A percentile compares a stretch with the other conserved stretches of the same genome.
Evolutionary conservation across 306 rosid genomes (phyloP).

Genomic region (Begonia loranthoides): DNA sequence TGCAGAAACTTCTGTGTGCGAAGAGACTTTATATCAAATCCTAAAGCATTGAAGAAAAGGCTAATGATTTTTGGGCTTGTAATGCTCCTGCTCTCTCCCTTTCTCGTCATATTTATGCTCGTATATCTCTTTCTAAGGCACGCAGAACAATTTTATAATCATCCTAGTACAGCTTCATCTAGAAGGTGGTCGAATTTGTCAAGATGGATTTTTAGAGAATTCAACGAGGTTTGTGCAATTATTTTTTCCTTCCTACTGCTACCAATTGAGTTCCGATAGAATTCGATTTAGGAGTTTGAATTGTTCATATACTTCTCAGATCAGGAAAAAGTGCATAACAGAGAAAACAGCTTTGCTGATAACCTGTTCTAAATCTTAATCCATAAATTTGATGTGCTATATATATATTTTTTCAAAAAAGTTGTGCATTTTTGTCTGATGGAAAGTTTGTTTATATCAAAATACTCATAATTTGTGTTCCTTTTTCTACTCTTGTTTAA

Average conservation of each 20-base stretch:
- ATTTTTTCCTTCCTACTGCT: not conserved
- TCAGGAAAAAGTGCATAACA: no score
- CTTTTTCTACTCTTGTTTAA: slow-evolving; percentile 6
- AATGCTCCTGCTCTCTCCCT: slow-evolving; percentile 92
- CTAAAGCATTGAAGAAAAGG: slow-evolving; percentile 65
- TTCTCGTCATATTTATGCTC: slow-evolving; percentile 93
- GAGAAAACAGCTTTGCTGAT: no score
- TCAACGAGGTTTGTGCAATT: slow-evolving; percentile 52
- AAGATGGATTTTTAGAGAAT: slow-evolving; percentile 86
- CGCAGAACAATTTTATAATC: slow-evolving; percentile 88
- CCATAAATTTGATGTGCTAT: no score
- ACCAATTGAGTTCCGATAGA: no score
- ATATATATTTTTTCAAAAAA: no score
- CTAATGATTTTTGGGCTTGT: slow-evolving; percentile 71
- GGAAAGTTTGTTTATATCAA: not conserved
- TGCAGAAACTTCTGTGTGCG: slow-evolving; percentile 68
- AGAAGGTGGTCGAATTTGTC: slow-evolving; percentile 96
- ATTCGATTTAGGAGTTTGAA: no score
- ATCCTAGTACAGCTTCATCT: slow-evolving; percentile 82
- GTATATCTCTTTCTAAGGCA: slow-evolving; percentile 88
- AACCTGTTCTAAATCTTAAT: no score
- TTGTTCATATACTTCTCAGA: no score
- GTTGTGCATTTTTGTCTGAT: no score
- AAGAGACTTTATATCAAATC: slow-evolving; percentile 68
- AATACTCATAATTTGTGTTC: not conserved